Evolutionary conservation across 2,329 filamentous ascomycete genomes (phyloP), one percentile per base, ranked within the genome.

Genomic region (Lecanosticta acicola): DNA sequence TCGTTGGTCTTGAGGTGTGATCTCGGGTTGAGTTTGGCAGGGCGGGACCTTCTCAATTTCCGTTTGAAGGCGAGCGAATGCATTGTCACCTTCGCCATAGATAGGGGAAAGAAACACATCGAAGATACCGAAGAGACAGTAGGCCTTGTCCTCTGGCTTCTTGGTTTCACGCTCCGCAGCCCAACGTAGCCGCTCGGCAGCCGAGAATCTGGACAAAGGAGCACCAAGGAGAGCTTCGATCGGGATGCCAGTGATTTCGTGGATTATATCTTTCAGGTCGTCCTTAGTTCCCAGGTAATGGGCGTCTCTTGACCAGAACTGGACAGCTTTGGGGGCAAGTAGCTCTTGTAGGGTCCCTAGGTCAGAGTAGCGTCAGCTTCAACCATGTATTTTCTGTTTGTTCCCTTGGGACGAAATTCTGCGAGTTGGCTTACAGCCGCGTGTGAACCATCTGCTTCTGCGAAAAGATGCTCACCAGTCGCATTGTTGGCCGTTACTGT

Each of bases 121-220:
- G 19, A 53, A 51, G n/a, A 53, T 41, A 5, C 50, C 50, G 13
- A 53, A 45, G 1, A 51, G 41, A 33, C 48, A 42, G 24, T 53
- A 53, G 7, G 50, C 50, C 13, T 36, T 14, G 41, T 53, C 50
- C 41, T 53, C 50, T 20, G n/a, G 29, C 45, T 14, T 39, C 13
- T 18, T 43, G 21, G 45, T 43, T 2, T 34, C 9, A 4, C 45
- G 45, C 8, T 20, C n/a, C 14, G 29, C 19, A 3, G 33, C 35
- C 45, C 45, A 48, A 20, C 39, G 40, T 9, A 32, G 19, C 14
- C 45, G 45, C 7, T 44, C 33, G 16, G 36, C 11, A 10, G 21
- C n/a, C 18, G 20, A n/a, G n/a, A 45, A 45, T 2, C 34, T 7
- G 2, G 36, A 20, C 3, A 45, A 18, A 9, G 43, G 18, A 20